Evolutionary conservation across 2,329 filamentous ascomycete genomes (phyloP).

Genomic region (Paecilomyces variotii): DNA sequence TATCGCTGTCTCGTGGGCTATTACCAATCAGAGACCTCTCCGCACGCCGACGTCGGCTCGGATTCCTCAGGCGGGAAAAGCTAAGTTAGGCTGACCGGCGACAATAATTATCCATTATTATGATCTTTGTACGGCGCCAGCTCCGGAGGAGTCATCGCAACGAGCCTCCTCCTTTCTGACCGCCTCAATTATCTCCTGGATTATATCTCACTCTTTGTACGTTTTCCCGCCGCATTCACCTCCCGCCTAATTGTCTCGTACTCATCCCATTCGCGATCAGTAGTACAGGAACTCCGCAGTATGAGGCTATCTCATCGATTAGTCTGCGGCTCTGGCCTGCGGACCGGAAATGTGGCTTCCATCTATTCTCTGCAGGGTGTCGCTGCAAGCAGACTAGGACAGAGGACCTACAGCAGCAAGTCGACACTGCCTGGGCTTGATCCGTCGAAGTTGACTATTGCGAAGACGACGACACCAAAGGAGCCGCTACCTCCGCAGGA

Average conservation of each 20-base stretch:
- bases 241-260: not conserved
- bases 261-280: not conserved
- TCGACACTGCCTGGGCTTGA: conserved; percentile 59
- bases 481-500: conserved; percentile 64
- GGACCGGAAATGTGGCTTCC: conserved; percentile 16
- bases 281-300: not conserved
- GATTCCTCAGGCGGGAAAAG: not conserved
- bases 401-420: conserved; percentile 40
- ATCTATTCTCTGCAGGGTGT: conserved; percentile 15
- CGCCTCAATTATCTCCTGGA: not conserved
- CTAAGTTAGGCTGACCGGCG: not conserved
- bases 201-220: conserved; percentile 4
- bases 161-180: not conserved
- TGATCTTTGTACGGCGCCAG: not conserved
- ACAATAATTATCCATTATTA: not conserved
- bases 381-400: conserved; percentile 34
- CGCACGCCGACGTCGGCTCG: conserved; percentile 1
- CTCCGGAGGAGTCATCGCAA: not conserved
- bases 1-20: not conserved
- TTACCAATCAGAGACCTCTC: conserved; percentile 1
- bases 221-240: conserved; percentile 3
- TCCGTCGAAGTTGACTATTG: conserved; percentile 64
- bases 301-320: conserved; percentile 32
- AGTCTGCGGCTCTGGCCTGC: conserved; percentile 21
- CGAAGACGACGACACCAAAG: conserved; percentile 69